These are phyloP conservation scores for Phaffia tasmanica DNA, from an alignment of 768 basidiomycete genomes.

Conservation along the genomic window DNA sequence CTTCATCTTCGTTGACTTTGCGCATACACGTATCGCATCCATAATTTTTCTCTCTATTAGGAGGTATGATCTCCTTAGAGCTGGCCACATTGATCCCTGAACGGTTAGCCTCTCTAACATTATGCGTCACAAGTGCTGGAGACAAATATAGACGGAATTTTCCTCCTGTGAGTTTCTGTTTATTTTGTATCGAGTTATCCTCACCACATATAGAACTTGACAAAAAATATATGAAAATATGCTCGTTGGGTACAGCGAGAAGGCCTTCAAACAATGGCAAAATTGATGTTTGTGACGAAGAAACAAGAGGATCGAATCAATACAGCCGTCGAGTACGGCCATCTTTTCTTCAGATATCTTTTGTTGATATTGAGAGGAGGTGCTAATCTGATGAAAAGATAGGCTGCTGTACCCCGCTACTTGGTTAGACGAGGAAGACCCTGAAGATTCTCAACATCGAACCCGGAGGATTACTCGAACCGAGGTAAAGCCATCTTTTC, in stretches of 20 bases:
- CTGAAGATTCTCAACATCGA: constrained; percentile 46
- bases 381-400: not conserved
- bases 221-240: constrained; percentile 36
- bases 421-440: constrained; percentile 54
- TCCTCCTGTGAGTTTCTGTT: constrained; percentile 40
- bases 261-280: constrained; percentile 25
- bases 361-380: constrained; percentile 3
- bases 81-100: constrained; percentile 56
- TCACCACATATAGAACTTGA: not conserved
- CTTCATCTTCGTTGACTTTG: not conserved
- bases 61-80: constrained; percentile 39
- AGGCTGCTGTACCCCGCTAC: constrained; percentile 45
- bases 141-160: constrained; percentile 50
- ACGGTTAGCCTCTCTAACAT: constrained; percentile 54
- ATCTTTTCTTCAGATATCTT: not conserved
- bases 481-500: constrained; percentile 37
- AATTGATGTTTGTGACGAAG: constrained; percentile 27
- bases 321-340: constrained; percentile 40
- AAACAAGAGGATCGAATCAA: constrained; percentile 47
- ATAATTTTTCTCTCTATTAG: not conserved
- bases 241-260: constrained; percentile 20
- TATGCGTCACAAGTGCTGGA: constrained; percentile 62
- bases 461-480: constrained; percentile 55
- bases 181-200: not conserved
- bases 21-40: too few species aligned